A percentile compares a stretch with the other conserved stretches of the same genome.
phyloP scores from a whole-genome alignment of 1,284 basidiomycete species.

The Stereum hirsutum region DNA sequence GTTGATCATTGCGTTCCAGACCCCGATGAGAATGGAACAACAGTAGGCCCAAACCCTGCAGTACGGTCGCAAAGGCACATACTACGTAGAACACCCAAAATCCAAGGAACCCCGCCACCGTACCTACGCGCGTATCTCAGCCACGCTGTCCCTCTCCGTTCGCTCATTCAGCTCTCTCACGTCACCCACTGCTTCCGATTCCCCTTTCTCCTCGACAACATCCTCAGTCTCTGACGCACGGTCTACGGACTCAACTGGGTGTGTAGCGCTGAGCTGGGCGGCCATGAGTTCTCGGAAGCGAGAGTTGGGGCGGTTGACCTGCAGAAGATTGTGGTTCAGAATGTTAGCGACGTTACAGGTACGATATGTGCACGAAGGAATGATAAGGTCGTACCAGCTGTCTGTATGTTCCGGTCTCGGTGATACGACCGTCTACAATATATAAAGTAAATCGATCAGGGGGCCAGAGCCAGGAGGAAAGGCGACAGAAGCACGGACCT shows the following conservation, averaged over 20 bases:
- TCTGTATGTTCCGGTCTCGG: conserved; percentile 79
- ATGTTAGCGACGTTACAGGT: conserved; percentile 4
- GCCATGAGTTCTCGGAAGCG: conserved; percentile 82
- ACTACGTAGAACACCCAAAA: too few relatives aligned
- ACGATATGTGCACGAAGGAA: background rate
- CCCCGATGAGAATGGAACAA: too few relatives aligned
- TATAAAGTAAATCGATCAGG: background rate
- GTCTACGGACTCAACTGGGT: background rate
- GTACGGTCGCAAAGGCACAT: too few relatives aligned
- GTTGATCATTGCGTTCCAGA: too few relatives aligned
- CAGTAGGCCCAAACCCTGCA: too few relatives aligned
- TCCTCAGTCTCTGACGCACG: background rate
- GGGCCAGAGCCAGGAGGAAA: background rate
- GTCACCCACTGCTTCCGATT: background rate
- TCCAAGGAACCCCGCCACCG: too few relatives aligned
- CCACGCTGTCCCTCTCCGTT: too few relatives aligned
- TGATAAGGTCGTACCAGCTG: conserved; percentile 47
- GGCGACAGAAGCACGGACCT: conserved; percentile 30
- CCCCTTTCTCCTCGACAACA: background rate
- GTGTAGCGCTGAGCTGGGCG: conserved; percentile 64
- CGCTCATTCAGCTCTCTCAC: background rate
- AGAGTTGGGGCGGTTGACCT: conserved; percentile 60
- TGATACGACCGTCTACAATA: conserved; percentile 60
- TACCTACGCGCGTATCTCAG: too few relatives aligned
- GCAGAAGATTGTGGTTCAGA: background rate